A percentile compares a stretch with the other conserved stretches of the same genome.
Evolutionary conservation across 306 rosid genomes (phyloP).

Genomic region (Oxytropis ochrocephala): DNA sequence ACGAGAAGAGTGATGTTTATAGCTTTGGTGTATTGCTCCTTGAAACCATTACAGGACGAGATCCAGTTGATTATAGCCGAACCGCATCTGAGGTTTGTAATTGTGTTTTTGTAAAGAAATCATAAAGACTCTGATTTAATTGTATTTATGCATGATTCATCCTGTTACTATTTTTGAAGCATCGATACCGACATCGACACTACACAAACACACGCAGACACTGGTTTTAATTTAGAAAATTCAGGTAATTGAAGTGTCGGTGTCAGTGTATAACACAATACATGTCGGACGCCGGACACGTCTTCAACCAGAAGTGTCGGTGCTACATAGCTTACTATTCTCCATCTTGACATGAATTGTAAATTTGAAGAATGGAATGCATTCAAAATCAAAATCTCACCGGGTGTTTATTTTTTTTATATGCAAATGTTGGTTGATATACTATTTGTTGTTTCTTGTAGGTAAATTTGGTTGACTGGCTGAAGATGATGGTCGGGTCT

Average conservation of each 20-base stretch:
- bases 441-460: slow-evolving; percentile 23
- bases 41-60: slow-evolving; percentile 83
- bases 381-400: not conserved
- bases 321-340: too few relatives aligned
- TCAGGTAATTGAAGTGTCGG: too few relatives aligned
- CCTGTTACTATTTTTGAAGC: not conserved
- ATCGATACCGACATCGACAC: too few relatives aligned
- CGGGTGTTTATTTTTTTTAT: not conserved
- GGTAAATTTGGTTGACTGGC: slow-evolving; percentile 53
- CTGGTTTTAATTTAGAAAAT: too few relatives aligned
- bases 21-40: slow-evolving; percentile 71
- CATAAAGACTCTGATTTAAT: not conserved
- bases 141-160: not conserved
- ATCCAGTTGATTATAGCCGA: slow-evolving; percentile 73
- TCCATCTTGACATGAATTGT: not conserved
- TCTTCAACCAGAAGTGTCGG: too few relatives aligned
- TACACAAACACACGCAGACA: too few relatives aligned
- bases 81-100: slow-evolving; percentile 57
- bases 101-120: not conserved
- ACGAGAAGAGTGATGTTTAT: slow-evolving; percentile 80
- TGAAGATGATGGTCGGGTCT: slow-evolving; percentile 76
- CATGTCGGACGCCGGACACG: too few relatives aligned
- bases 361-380: not conserved
- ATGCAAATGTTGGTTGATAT: not conserved
- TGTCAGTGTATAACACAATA: too few relatives aligned